Evolutionary conservation across 2,329 filamentous ascomycete genomes (phyloP), one percentile per base, ranked within the genome.

Genomic region (Lomentospora prolificans): DNA sequence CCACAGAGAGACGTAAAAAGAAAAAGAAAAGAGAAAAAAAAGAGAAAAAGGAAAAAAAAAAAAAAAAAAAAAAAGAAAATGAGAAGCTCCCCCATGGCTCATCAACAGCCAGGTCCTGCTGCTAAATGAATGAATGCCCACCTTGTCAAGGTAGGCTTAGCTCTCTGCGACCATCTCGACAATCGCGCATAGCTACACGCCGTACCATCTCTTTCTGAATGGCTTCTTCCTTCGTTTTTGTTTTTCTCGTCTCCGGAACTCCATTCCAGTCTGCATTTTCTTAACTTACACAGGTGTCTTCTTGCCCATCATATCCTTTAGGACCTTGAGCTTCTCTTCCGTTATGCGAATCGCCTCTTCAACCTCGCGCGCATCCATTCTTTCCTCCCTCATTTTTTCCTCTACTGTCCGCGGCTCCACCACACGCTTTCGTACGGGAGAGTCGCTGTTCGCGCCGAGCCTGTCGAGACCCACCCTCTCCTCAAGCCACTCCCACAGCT

Each of bases 401-500:
- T 85, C 79, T 24, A 80, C 72, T 2, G 83, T 75, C 30, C 76
- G 77, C 2, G 77, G 74, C 60, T 85, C 76, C 25, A 78, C 67
- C 12, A 72, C 72, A 59, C 69, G 74, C 61, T 81, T 78, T 50
- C 77, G 73, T 5, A 69, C 64, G 57, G 66, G 68, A 30, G 65
- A 60, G 48, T 58, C 64, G 53, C 63, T 70, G 56, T 72, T 76
- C 22, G 61, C 59, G 61, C 67, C 71, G 60, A 79, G 70, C 57
- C 73, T 75, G 56, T 90, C 86, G 66, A 94, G 73, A 2, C 89
- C 87, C 1, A 90, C 85, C 17, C 91, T 80, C 63, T 95, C 89
- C 68, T 96, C 91, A 3, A 96, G 74, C 91, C 91, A 96, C 57
- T 89, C 85, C 91, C 91, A 96, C 8, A 96, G 73, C 63, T 94